These are phyloP conservation scores for Yamadazyma dushanensis DNA, from an alignment of 1,139 yeast genomes.

Conservation along the genomic window DNA sequence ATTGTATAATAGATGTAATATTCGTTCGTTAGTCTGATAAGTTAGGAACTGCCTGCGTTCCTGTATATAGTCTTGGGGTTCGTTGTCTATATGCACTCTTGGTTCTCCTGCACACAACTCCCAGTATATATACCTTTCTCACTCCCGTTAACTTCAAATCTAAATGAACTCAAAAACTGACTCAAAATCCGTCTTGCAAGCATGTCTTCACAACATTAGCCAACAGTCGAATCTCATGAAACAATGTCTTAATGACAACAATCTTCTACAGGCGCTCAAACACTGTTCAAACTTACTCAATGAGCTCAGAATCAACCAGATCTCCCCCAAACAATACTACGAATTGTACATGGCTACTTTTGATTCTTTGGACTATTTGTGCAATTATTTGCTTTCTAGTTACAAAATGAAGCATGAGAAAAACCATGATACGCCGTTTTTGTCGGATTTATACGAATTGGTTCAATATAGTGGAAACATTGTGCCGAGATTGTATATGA, in stretches of 20 bases:
- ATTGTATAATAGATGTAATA: conserved; percentile 4
- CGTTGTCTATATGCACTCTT: too few species aligned
- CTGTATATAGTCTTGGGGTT: too few species aligned
- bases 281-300: conserved; percentile 82
- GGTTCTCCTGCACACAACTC: too few species aligned
- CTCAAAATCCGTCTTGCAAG: conserved; percentile 35
- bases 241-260: conserved; percentile 69
- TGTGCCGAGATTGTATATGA: conserved; percentile 85
- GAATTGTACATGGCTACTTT: conserved; percentile 85
- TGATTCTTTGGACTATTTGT: conserved; percentile 75
- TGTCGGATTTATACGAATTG: conserved; percentile 88
- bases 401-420: conserved; percentile 48
- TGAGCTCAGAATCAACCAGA: conserved; percentile 73
- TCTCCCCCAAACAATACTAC: conserved; percentile 90
- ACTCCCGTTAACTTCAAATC: too few species aligned
- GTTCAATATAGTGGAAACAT: conserved; percentile 96
- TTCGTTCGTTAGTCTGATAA: too few species aligned
- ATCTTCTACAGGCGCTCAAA: conserved; percentile 81
- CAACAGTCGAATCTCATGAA: conserved; percentile 79
- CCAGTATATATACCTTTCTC: too few species aligned
- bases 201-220: conserved; percentile 56
- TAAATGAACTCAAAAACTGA: conserved; percentile 11
- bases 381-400: conserved; percentile 62
- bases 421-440: conserved; percentile 51
- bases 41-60: too few species aligned